These are phyloP conservation scores for Cupressus sempervirens DNA, from an alignment of 75 land plant species.

Conservation along the genomic window DNA sequence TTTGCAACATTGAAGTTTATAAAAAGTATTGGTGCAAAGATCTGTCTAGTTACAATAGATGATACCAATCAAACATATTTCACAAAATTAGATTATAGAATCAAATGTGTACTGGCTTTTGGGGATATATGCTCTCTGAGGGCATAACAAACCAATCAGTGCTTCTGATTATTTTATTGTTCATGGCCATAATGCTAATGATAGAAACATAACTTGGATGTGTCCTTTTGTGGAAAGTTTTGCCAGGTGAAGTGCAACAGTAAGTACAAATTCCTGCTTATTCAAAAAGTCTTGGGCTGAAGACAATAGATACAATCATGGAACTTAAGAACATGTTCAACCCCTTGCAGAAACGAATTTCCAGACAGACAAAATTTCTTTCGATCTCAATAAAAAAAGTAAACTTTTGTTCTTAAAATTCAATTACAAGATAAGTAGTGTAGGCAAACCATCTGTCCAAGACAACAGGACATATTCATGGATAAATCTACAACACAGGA, in stretches of 20 bases:
- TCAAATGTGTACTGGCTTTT: background rate
- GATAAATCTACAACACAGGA: conserved; percentile 9
- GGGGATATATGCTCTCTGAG: background rate
- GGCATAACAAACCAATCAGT: background rate
- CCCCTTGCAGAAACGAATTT: background rate
- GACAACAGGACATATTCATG: conserved; percentile 5
- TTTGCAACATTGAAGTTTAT: background rate
- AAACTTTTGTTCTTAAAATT: conserved; percentile 6
- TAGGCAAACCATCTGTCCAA: conserved; percentile 1
- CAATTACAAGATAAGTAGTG: conserved; percentile 11
- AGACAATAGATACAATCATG: background rate
- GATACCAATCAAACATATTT: background rate
- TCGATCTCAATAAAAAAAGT: background rate
- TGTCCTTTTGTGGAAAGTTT: background rate
- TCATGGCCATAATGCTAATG: too few relatives aligned
- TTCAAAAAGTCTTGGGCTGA: background rate
- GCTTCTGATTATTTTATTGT: background rate
- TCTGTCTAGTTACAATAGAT: background rate
- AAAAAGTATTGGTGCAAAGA: background rate
- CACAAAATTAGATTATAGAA: background rate
- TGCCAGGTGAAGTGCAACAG: background rate
- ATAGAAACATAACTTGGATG: background rate
- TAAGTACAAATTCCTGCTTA: background rate
- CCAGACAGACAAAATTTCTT: background rate
- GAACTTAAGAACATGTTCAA: background rate